phyloP scores from a whole-genome alignment of 768 basidiomycete genomes.

The Hypsizygus marmoreus region DNA sequence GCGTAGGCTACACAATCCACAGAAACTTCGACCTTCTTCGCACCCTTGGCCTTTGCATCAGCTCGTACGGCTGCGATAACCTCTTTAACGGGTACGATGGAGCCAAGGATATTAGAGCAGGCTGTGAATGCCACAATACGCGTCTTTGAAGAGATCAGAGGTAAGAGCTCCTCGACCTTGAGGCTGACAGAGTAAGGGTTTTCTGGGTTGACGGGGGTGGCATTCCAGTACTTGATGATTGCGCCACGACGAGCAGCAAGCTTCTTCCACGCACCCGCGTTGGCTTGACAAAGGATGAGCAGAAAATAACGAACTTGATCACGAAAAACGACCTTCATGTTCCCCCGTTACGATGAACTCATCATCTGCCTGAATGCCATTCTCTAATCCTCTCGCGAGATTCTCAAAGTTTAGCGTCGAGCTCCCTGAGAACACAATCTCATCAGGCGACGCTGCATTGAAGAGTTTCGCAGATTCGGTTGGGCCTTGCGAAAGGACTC shows the following conservation, averaged over 20 bases:
- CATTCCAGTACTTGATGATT: slow-evolving; percentile 60
- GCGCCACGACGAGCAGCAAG: slow-evolving; percentile 61
- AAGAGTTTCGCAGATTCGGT: slow-evolving; percentile 58
- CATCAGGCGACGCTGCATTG: slow-evolving; percentile 61
- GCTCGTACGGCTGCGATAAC: slow-evolving; percentile 52
- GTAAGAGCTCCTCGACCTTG: slow-evolving; percentile 55
- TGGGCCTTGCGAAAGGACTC: slow-evolving; percentile 52
- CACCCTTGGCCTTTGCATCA: slow-evolving; percentile 52
- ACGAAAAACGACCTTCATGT: slow-evolving; percentile 62
- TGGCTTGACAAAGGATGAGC: slow-evolving; percentile 45
- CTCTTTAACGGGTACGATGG: slow-evolving; percentile 60
- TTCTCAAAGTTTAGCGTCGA: slow-evolving; percentile 74
- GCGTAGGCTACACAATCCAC: slow-evolving; percentile 83
- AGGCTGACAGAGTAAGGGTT: slow-evolving; percentile 71
- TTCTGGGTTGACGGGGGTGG: slow-evolving; percentile 44
- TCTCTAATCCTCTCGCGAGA: slow-evolving; percentile 61
- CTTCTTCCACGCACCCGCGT: slow-evolving; percentile 76
- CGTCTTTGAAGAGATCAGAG: slow-evolving; percentile 64
- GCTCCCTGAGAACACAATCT: slow-evolving; percentile 68
- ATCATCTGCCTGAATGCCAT: slow-evolving; percentile 55
- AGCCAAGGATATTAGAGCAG: slow-evolving; percentile 77
- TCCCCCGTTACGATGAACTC: slow-evolving; percentile 81
- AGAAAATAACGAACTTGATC: background rate
- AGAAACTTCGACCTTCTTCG: slow-evolving; percentile 62
- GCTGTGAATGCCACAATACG: slow-evolving; percentile 74